Evolutionary conservation across 2,329 filamentous ascomycete species (phyloP).

Genomic region (Diaporthe australafricana): DNA sequence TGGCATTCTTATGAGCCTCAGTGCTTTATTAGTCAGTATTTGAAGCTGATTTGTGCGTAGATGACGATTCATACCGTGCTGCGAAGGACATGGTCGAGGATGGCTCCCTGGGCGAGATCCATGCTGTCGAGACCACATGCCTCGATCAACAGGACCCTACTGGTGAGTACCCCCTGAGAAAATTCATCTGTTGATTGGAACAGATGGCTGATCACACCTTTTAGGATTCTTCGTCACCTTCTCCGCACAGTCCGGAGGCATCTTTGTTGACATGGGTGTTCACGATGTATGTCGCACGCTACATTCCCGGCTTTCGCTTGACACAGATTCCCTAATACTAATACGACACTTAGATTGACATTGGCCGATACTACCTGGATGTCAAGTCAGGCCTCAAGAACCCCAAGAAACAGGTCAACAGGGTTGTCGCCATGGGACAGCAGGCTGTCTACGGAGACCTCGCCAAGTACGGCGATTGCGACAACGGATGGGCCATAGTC

Average conservation of each 20-base stretch:
- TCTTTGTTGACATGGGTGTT: constrained; percentile 12
- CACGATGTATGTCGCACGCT: not conserved
- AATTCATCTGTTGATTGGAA: too few relatives aligned
- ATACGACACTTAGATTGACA: constrained; percentile 41
- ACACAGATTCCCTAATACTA: not conserved
- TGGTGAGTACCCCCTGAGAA: constrained; percentile 29
- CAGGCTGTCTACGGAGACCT: constrained; percentile 48
- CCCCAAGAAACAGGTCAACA: constrained; percentile 47
- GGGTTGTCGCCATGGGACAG: constrained; percentile 46
- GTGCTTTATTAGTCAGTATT: rapidly evolving
- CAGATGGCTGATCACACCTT: not conserved
- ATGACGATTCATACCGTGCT: not conserved
- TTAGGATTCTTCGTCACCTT: constrained; percentile 4
- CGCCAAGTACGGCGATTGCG: constrained; percentile 43
- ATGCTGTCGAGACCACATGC: constrained; percentile 41
- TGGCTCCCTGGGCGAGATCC: constrained; percentile 40
- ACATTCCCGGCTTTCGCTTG: not conserved
- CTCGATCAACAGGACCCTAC: constrained; percentile 40
- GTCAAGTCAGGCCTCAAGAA: constrained; percentile 43
- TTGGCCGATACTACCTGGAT: constrained; percentile 43
- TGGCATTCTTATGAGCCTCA: not conserved
- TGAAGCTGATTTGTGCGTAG: not conserved
- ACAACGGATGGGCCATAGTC: constrained; percentile 50
- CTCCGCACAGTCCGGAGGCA: constrained; percentile 3
- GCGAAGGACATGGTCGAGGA: constrained; percentile 36